These are phyloP conservation scores for Volvariella volvacea DNA, from an alignment of 1,284 basidiomycete species.

Conservation along the genomic window DNA sequence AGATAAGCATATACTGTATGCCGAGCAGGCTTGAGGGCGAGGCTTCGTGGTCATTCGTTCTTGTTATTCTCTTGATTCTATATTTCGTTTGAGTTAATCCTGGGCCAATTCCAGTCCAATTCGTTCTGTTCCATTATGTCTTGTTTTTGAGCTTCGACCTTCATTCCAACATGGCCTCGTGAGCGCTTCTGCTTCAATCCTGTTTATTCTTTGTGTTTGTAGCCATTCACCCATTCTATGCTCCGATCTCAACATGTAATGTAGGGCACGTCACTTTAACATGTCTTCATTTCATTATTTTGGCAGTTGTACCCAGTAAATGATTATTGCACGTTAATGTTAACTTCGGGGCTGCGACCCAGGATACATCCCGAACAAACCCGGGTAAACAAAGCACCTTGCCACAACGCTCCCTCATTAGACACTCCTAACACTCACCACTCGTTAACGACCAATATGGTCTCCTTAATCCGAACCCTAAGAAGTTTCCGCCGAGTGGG, in stretches of 20 bases:
- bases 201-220: background rate
- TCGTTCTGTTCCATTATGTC: background rate
- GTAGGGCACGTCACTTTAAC: background rate
- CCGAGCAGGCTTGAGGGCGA: conserved; percentile 48
- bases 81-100: background rate
- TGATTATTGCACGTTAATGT: background rate
- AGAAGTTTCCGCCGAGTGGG: conserved; percentile 72
- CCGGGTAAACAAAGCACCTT: conserved; percentile 18
- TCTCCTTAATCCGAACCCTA: conserved; percentile 71
- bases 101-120: background rate
- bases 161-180: background rate
- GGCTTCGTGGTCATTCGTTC: conserved; percentile 20
- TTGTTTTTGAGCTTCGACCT: background rate
- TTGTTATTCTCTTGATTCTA: background rate
- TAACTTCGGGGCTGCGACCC: background rate
- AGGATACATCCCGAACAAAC: conserved; percentile 18
- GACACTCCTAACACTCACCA: background rate
- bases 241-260: conserved; percentile 1
- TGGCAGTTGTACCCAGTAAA: background rate
- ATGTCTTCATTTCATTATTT: background rate
- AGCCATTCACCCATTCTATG: background rate
- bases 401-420: conserved; percentile 2
- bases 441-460: conserved; percentile 35
- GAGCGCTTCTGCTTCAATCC: background rate
- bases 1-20: conserved; percentile 87